Conservation (phyloP, 495 filamentous ascomycete genomes). For the Penicillium maclennaniae region DNA sequence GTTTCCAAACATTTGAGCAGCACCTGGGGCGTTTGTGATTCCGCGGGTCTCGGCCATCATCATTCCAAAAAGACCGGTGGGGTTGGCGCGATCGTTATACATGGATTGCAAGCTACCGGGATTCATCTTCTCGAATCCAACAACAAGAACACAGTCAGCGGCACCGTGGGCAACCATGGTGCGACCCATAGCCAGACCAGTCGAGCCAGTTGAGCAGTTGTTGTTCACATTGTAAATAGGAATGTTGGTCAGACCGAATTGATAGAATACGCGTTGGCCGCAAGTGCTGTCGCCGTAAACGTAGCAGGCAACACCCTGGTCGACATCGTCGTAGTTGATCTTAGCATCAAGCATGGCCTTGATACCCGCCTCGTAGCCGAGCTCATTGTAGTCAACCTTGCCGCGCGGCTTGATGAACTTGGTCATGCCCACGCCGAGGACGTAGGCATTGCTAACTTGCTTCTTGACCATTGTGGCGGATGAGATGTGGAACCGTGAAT, state of each 20-base stretch:
- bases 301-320: conserved; percentile 95
- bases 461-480: conserved; percentile 46
- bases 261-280: conserved; percentile 97
- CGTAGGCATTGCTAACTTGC: conserved; percentile 61
- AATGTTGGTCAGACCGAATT: conserved; percentile 95
- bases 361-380: conserved; percentile 91
- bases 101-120: conserved; percentile 75
- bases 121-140: conserved; percentile 98
- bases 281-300: conserved; percentile 94
- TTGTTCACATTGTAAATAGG: conserved; percentile 98
- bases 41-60: conserved; percentile 85
- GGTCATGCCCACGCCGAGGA: conserved; percentile 96
- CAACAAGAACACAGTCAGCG: conserved; percentile 81
- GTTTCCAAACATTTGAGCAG: conserved; percentile 95
- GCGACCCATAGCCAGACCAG: conserved; percentile 80
- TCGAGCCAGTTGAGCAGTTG: conserved; percentile 92
- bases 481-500: neutral
- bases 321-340: conserved; percentile 94
- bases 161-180: conserved; percentile 75
- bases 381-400: conserved; percentile 63
- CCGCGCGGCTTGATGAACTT: conserved; percentile 98
- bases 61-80: conserved; percentile 62
- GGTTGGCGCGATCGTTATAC: conserved; percentile 77
- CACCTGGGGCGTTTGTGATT: conserved; percentile 71
- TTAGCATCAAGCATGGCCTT: conserved; percentile 95